Evolutionary conservation across 1,284 basidiomycete genomes (phyloP).

Genomic region (Meripilus lineatus): DNA sequence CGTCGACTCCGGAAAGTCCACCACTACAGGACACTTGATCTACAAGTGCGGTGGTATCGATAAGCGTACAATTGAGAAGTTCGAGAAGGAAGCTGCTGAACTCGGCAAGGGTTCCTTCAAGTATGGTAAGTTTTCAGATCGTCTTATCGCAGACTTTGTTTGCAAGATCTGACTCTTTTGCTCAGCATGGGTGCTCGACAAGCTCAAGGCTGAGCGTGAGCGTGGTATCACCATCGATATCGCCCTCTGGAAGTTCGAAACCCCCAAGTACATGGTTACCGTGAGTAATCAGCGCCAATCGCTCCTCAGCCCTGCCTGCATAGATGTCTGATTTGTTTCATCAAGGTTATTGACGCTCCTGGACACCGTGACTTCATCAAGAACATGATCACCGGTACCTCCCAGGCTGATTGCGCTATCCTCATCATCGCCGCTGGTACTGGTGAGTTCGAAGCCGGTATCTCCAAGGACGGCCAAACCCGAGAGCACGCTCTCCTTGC

Average conservation of each 20-base stretch:
- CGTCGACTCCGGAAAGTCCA: constrained; percentile 98
- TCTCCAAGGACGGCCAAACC: constrained; percentile 99
- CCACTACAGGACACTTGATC: constrained; percentile 99
- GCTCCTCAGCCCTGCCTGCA: constrained; percentile 3
- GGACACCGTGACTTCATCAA: constrained; percentile 99
- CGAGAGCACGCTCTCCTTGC: constrained; percentile 99
- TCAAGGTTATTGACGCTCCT: constrained; percentile 93
- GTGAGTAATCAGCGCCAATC: constrained; percentile 51
- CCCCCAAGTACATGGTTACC: constrained; percentile 87
- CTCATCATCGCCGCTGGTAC: constrained; percentile 99
- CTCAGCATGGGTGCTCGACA: constrained; percentile 98
- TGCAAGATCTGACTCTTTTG: constrained; percentile 21
- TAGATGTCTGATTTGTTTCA: constrained; percentile 7
- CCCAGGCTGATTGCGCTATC: constrained; percentile 99
- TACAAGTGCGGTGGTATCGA: constrained; percentile 99
- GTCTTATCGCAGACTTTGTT: constrained; percentile 9
- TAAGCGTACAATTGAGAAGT: constrained; percentile 99
- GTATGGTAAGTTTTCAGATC: constrained; percentile 63
- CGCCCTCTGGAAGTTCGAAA: constrained; percentile 99
- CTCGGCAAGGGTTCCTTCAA: constrained; percentile 99
- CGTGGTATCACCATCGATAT: constrained; percentile 99
- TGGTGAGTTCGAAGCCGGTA: constrained; percentile 99
- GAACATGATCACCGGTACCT: constrained; percentile 99
- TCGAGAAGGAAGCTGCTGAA: constrained; percentile 99
- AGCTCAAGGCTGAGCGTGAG: constrained; percentile 99